Evolutionary conservation across 805 yeast genomes (phyloP), one percentile per base, ranked within the genome.

Genomic region (Brettanomyces nanus): DNA sequence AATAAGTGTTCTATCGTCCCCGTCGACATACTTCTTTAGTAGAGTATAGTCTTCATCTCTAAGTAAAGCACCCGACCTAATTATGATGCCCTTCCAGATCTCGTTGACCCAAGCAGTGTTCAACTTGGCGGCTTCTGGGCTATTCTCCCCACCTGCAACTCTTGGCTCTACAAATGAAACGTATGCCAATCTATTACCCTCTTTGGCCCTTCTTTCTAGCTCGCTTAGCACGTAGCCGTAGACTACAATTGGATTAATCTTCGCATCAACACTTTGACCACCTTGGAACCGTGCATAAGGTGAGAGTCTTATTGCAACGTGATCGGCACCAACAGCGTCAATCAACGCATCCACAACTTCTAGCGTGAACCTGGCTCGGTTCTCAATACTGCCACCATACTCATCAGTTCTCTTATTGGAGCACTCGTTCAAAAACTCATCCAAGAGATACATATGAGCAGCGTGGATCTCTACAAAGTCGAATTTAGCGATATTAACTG

Each of bases 281-380:
- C 58, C 65, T 40, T 69, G 67, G 42, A 56, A 59, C n/a, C 45
- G 37, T 43, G 70, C 63, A 53, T 54, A 63, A 11, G 77, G 77
- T 14, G 76, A 66, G 19, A 72, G 48, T 44, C 83, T 61, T 36
- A 75, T 47, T 30, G 69, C 77, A 31, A 67, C 56, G 35, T 58
- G 66, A 3, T 64, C 64, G 15, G 71, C 65, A 35, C 85, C 85
- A 43, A 78, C 55, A 2, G 71, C 75, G 4, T 57, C 69, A 21
- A 61, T 59, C 28, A 75, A 47, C 3, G 71, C 69, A 45, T 75
- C 77, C 19, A 77, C 59, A 20, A 76, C 65, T 44, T 72, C 75
- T 23, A 69, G 46, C 3, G 57, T 45, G 31, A 68, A 57, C 37
- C 62, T 59, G 15, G 63, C 58, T 38, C 70, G 54, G 43, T 65